These are phyloP conservation scores for Aureobasidium subglaciale DNA, from an alignment of 2,329 filamentous ascomycete genomes.

Conservation along the genomic window DNA sequence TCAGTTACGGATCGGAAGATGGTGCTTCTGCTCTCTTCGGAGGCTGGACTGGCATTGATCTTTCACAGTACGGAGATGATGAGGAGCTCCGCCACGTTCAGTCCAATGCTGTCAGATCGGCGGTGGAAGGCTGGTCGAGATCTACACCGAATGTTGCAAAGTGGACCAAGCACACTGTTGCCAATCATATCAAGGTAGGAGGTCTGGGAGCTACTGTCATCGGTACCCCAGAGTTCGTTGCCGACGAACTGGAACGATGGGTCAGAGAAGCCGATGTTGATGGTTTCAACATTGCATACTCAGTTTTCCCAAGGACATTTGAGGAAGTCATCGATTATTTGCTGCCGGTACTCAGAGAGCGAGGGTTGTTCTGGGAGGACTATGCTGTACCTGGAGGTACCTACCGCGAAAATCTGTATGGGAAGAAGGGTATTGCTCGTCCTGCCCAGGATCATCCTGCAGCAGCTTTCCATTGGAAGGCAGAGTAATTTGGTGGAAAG, in stretches of 20 bases:
- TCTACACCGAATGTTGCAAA: conserved; percentile 49
- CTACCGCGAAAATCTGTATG: conserved; percentile 25
- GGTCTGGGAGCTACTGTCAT: conserved; percentile 59
- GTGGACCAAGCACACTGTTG: conserved; percentile 67
- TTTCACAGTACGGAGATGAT: conserved; percentile 54
- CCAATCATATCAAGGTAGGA: conserved; percentile 60
- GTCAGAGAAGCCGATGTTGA: conserved; percentile 62
- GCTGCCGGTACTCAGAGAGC: conserved; percentile 30
- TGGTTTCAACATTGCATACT: conserved; percentile 68
- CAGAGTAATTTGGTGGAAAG: neutral
- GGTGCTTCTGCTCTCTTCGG: conserved; percentile 65
- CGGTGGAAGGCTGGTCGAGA: conserved; percentile 49
- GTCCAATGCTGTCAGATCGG: conserved; percentile 52
- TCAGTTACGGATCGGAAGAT: conserved; percentile 55
- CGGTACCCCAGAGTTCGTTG: conserved; percentile 58
- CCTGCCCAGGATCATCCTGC: conserved; percentile 21
- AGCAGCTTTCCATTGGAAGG: conserved; percentile 16
- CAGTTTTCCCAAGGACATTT: conserved; percentile 60
- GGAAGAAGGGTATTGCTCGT: conserved; percentile 19
- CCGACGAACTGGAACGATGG: conserved; percentile 62
- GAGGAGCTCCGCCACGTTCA: conserved; percentile 57
- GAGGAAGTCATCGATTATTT: conserved; percentile 55
- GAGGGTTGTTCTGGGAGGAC: conserved; percentile 26
- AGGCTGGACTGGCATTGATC: conserved; percentile 65
- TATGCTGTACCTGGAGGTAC: conserved; percentile 2